phyloP scores from a whole-genome alignment of 148 eudicot species.

The Rhododendron ferrugineum region DNA sequence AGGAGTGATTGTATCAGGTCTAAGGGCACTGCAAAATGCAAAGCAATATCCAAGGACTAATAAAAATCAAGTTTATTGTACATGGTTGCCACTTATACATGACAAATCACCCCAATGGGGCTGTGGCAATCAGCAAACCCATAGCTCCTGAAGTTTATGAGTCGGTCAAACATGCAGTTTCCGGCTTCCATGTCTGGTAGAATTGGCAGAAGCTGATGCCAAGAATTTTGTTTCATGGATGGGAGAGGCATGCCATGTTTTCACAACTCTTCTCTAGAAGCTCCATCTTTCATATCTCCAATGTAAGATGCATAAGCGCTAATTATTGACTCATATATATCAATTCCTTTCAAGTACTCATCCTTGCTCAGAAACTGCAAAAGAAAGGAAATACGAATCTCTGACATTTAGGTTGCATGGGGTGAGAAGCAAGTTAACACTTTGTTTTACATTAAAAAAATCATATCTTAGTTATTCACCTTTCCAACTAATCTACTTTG shows the following conservation, averaged over 20 bases:
- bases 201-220: background rate
- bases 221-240: background rate
- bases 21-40: background rate
- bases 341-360: constrained; percentile 67
- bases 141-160: background rate
- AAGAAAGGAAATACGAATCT: background rate
- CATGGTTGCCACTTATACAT: background rate
- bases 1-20: background rate
- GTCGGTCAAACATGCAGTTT: background rate
- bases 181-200: background rate
- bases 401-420: constrained; percentile 2
- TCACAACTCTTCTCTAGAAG: constrained; percentile 58
- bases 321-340: constrained; percentile 59
- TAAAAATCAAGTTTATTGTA: background rate
- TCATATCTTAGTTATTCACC: background rate
- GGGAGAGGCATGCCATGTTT: background rate
- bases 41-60: background rate
- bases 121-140: background rate
- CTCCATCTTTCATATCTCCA: constrained; percentile 25
- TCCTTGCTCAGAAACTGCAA: constrained; percentile 62
- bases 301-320: constrained; percentile 55
- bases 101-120: background rate
- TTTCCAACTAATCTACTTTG: background rate
- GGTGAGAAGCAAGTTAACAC: background rate
- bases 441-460: background rate